Evolutionary conservation across 805 yeast species (phyloP).

Genomic region (Candida manassasensis): DNA sequence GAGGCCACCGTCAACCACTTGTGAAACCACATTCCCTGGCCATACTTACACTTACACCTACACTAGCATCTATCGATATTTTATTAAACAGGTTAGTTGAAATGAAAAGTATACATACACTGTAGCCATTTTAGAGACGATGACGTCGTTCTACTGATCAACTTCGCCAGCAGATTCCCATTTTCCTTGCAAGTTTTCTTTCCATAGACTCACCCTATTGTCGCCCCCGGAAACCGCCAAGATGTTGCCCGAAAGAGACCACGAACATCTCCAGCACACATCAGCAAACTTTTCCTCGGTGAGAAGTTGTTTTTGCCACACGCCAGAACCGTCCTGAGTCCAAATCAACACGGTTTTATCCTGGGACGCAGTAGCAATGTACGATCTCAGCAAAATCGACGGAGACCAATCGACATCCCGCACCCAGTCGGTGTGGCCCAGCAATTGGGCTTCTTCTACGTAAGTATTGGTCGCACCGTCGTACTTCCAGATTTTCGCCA

Average conservation of each 20-base stretch:
- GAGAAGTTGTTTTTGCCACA: conserved; percentile 79
- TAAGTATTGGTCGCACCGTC: conserved; percentile 54
- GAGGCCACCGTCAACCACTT: conserved; percentile 53
- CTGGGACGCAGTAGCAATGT: conserved; percentile 95
- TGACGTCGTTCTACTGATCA: conserved; percentile 61
- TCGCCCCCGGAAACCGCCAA: conserved; percentile 96
- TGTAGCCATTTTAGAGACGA: neutral
- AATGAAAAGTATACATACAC: conserved; percentile 2
- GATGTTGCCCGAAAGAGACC: conserved; percentile 95
- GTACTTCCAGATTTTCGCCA: conserved; percentile 85
- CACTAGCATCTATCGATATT: too few species aligned
- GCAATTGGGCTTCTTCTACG: conserved; percentile 67
- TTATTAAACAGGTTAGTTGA: too few species aligned
- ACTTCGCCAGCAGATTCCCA: conserved; percentile 99
- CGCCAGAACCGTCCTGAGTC: conserved; percentile 70
- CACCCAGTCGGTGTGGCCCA: conserved; percentile 97
- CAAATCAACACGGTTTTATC: conserved; percentile 93
- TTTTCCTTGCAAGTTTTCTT: conserved; percentile 84
- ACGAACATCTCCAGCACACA: conserved; percentile 96
- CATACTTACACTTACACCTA: too few species aligned
- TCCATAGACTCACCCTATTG: conserved; percentile 93
- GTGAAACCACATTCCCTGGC: too few species aligned
- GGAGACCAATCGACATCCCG: conserved; percentile 99
- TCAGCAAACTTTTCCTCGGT: conserved; percentile 86
- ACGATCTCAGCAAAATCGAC: conserved; percentile 75